phyloP scores from a whole-genome alignment of 2,329 filamentous ascomycete genomes.

The Apiospora phragmitis region DNA sequence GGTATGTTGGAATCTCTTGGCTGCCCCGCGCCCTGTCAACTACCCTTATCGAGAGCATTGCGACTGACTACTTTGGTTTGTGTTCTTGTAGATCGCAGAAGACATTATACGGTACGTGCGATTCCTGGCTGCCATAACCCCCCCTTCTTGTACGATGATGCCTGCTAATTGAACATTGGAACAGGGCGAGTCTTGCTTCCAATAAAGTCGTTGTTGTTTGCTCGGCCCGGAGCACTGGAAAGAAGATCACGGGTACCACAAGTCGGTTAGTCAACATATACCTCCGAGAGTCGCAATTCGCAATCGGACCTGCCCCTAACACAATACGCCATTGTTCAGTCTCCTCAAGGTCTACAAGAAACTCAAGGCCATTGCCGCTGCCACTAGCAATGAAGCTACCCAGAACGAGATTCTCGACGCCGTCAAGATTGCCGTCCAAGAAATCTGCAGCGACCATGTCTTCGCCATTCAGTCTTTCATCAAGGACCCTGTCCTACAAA shows the following conservation, averaged over 20 bases:
- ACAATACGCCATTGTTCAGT: constrained; percentile 34
- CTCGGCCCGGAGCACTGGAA: constrained; percentile 90
- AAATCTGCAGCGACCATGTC: constrained; percentile 82
- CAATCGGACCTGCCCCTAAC: constrained; percentile 3
- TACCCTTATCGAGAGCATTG: neutral
- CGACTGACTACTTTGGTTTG: constrained; percentile 16
- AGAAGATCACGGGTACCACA: constrained; percentile 92
- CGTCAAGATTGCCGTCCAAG: constrained; percentile 74
- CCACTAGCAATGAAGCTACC: constrained; percentile 51
- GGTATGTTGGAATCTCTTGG: constrained; percentile 36
- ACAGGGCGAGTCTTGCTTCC: constrained; percentile 60
- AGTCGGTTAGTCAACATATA: constrained; percentile 69
- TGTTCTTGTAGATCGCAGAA: constrained; percentile 53
- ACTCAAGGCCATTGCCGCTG: constrained; percentile 53
- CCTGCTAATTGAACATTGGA: constrained; percentile 2
- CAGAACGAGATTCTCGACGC: constrained; percentile 58
- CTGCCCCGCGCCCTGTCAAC: constrained; percentile 20
- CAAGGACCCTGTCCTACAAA: constrained; percentile 54
- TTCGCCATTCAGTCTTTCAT: constrained; percentile 67
- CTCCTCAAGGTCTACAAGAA: constrained; percentile 61
- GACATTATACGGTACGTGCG: constrained; percentile 64
- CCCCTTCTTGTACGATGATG: neutral
- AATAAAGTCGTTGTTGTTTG: constrained; percentile 90
- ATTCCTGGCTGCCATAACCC: neutral
- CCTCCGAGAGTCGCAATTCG: neutral